Evolutionary conservation across 164 flowering plant genomes (phyloP).

Genomic region (Dillenia suffruticosa): DNA sequence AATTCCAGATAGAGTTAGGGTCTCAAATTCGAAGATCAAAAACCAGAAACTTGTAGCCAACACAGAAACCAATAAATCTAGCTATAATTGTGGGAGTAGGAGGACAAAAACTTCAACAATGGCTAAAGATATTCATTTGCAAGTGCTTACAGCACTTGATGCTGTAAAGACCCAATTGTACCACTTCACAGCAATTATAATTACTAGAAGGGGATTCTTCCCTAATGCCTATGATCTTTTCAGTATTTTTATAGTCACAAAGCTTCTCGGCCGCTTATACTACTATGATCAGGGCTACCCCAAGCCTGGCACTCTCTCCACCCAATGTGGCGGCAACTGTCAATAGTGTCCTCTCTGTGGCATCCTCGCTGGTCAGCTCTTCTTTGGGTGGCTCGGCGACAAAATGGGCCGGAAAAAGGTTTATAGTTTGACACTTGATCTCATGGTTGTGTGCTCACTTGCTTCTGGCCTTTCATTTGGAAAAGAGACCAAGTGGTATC

Average conservation of each 20-base stretch:
- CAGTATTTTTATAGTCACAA: constrained; percentile 22
- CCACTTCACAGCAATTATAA: constrained; percentile 15
- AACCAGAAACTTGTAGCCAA: too few relatives aligned
- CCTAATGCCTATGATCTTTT: constrained; percentile 19
- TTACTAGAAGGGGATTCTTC: constrained; percentile 4
- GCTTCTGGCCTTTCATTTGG: constrained; percentile 42
- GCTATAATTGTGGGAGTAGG: too few relatives aligned
- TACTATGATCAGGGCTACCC: constrained; percentile 12
- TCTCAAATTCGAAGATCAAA: too few relatives aligned
- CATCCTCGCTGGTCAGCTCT: constrained; percentile 41
- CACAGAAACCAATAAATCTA: too few relatives aligned
- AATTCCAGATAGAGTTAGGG: too few relatives aligned
- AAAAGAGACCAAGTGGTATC: constrained; percentile 11
- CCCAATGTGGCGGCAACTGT: constrained; percentile 38
- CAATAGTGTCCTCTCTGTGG: constrained; percentile 38
- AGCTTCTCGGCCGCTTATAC: constrained; percentile 41
- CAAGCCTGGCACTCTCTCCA: constrained; percentile 35
- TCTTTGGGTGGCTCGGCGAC: constrained; percentile 43
- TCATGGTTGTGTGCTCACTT: constrained; percentile 34
- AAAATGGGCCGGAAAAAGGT: constrained; percentile 38
- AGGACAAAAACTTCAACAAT: not conserved
- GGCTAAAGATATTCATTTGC: constrained; percentile 7
- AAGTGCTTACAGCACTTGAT: constrained; percentile 21
- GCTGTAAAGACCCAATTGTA: constrained; percentile 17
- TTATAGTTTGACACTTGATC: constrained; percentile 32